These are phyloP conservation scores for Casuarina glauca DNA, from an alignment of 306 rosid genomes.

Conservation along the genomic window DNA sequence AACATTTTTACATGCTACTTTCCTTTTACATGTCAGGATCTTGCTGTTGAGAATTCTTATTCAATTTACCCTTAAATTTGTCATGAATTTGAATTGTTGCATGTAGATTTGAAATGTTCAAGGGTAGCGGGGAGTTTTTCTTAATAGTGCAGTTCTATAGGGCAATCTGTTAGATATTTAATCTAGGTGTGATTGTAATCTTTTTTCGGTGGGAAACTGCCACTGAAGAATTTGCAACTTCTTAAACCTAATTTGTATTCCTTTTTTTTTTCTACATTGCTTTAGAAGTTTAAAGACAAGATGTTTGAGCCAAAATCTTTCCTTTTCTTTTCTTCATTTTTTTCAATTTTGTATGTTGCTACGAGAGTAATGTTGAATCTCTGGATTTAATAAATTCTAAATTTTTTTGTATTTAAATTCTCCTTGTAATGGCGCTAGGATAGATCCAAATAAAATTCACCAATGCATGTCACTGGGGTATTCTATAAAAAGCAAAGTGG, in stretches of 20 bases:
- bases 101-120: too few species aligned
- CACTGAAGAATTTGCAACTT: too few species aligned
- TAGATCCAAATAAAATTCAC: conserved; percentile 95
- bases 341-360: too few species aligned
- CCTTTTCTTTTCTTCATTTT: too few species aligned
- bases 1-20: not conserved
- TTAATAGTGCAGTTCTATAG: too few species aligned
- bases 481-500: conserved; percentile 81
- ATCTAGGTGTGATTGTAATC: too few species aligned
- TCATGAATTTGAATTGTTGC: not conserved
- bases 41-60: not conserved
- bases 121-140: too few species aligned
- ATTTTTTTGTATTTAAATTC: not conserved
- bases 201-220: too few species aligned
- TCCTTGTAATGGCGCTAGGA: conserved; percentile 75
- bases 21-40: not conserved
- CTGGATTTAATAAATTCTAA: not conserved
- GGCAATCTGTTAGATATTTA: too few species aligned
- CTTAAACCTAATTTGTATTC: too few species aligned
- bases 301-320: too few species aligned
- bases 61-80: not conserved
- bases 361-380: not conserved
- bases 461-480: conserved; percentile 97
- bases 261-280: not conserved
- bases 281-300: not conserved